Conservation (phyloP, 1,139 yeast genomes). For the Blastobotrys persicus region DNA sequence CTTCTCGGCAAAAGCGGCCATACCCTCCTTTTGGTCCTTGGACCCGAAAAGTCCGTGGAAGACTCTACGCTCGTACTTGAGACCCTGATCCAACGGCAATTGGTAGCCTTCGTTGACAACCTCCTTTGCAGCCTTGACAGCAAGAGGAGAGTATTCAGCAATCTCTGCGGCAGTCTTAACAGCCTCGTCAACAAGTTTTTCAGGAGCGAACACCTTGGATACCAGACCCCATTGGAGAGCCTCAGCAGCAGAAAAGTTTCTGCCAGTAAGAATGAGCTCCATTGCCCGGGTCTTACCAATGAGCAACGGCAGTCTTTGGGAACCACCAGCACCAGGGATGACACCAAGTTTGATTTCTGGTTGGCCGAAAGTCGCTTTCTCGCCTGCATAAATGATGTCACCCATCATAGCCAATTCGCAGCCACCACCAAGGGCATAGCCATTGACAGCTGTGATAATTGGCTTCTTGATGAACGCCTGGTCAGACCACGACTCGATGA, state of each 20-base stretch:
- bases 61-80: slow-evolving; percentile 43
- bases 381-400: slow-evolving; percentile 51
- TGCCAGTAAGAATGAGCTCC: slow-evolving; percentile 49
- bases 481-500: slow-evolving; percentile 42
- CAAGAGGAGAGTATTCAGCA: slow-evolving; percentile 44
- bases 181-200: slow-evolving; percentile 44
- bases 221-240: slow-evolving; percentile 53
- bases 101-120: slow-evolving; percentile 45
- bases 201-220: slow-evolving; percentile 43
- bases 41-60: slow-evolving; percentile 48
- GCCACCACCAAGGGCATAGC: slow-evolving; percentile 55
- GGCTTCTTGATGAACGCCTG: slow-evolving; percentile 43
- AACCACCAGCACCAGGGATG: slow-evolving; percentile 55
- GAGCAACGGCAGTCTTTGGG: slow-evolving; percentile 47
- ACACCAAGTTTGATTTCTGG: slow-evolving; percentile 54
- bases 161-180: slow-evolving; percentile 45
- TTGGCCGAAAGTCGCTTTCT: slow-evolving; percentile 50
- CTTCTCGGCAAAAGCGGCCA: slow-evolving; percentile 50
- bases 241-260: slow-evolving; percentile 43
- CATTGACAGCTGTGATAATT: slow-evolving; percentile 51
- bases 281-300: slow-evolving; percentile 51
- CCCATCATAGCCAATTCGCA: slow-evolving; percentile 54
- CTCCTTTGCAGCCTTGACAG: slow-evolving; percentile 48
- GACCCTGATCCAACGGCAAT: slow-evolving; percentile 40
- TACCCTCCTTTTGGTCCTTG: slow-evolving; percentile 50